phyloP scores from a whole-genome alignment of 495 filamentous ascomycete species.

The Penicillium daleae region DNA sequence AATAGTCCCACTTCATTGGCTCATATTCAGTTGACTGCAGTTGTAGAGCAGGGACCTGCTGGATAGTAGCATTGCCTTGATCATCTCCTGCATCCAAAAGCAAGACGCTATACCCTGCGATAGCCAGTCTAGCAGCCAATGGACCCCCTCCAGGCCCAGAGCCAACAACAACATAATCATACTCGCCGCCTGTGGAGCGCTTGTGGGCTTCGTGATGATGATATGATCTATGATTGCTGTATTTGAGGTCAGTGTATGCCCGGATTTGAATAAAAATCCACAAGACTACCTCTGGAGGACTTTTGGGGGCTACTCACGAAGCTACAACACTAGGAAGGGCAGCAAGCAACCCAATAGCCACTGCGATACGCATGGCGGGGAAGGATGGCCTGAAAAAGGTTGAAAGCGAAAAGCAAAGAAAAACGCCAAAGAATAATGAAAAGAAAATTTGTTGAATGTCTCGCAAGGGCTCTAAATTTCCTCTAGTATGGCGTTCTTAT shows the following conservation, averaged over 20 bases:
- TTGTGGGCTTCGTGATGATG: constrained; percentile 17
- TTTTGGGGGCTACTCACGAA: constrained; percentile 21
- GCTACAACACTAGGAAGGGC: constrained; percentile 22
- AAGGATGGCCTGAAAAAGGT: not conserved
- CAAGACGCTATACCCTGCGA: constrained; percentile 59
- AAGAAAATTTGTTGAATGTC: too few species aligned
- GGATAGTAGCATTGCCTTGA: constrained; percentile 44
- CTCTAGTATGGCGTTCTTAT: not conserved
- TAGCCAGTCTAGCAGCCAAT: constrained; percentile 61
- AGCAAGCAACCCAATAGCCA: constrained; percentile 22
- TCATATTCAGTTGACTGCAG: constrained; percentile 45
- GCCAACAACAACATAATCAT: constrained; percentile 70
- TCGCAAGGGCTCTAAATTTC: not conserved
- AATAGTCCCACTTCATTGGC: constrained; percentile 49
- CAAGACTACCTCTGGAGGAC: too few species aligned
- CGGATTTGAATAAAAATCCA: not conserved
- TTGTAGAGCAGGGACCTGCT: constrained; percentile 43
- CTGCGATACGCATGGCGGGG: constrained; percentile 26
- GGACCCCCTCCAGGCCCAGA: constrained; percentile 66
- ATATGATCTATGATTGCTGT: constrained; percentile 2
- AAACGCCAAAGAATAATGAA: too few species aligned
- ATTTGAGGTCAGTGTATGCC: not conserved
- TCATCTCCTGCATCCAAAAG: constrained; percentile 67
- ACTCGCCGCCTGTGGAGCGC: constrained; percentile 30
- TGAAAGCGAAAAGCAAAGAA: not conserved